A percentile compares a stretch with the other conserved stretches of the same genome.
Conservation (phyloP, 164 flowering plant genomes). For the Vitis rotundifolia region DNA sequence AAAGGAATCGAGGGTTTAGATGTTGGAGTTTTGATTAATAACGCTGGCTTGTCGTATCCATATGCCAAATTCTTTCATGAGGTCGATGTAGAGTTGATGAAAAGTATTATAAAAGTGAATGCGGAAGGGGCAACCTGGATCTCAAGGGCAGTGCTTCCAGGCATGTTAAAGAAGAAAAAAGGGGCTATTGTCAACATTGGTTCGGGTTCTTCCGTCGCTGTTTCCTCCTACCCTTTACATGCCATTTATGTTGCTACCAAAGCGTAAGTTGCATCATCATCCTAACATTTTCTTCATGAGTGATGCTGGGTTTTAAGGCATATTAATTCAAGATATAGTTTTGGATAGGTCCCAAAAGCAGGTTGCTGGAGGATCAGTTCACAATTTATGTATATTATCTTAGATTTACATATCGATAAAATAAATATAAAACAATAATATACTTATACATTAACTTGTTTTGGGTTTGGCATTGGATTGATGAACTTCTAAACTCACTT, state of each 20-base stretch:
- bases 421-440: too few relatives aligned
- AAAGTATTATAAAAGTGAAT: constrained; percentile 44
- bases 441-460: too few relatives aligned
- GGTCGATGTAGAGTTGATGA: constrained; percentile 39
- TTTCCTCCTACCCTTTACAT: constrained; percentile 51
- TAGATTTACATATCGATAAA: too few relatives aligned
- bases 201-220: constrained; percentile 39
- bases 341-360: too few relatives aligned
- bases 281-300: too few relatives aligned
- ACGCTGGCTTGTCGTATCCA: constrained; percentile 43
- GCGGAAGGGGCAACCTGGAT: constrained; percentile 43
- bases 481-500: too few relatives aligned
- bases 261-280: constrained; percentile 42
- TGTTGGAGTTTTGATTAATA: constrained; percentile 59
- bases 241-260: constrained; percentile 62
- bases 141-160: constrained; percentile 46
- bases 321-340: too few relatives aligned
- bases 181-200: constrained; percentile 68
- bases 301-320: too few relatives aligned
- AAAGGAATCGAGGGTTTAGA: constrained; percentile 40
- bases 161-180: constrained; percentile 53
- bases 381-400: too few relatives aligned
- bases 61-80: constrained; percentile 51
- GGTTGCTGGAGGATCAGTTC: too few relatives aligned
- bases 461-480: too few relatives aligned